A percentile compares a stretch with the other conserved stretches of the same genome.
Conservation (phyloP, 768 basidiomycete genomes). For the Pluteus cervinus region DNA sequence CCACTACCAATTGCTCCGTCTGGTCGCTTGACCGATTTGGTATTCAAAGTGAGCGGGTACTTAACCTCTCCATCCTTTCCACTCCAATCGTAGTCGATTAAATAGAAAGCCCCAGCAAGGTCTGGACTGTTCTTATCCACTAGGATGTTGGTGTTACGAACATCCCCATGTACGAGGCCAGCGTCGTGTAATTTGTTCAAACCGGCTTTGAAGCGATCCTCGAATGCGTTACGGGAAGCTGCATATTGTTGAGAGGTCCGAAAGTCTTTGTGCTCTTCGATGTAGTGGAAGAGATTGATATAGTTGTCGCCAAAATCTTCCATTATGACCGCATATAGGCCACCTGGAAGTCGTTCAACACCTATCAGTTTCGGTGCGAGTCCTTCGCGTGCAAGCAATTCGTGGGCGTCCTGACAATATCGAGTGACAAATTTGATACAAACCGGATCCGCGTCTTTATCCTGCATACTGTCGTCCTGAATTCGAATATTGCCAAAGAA, state of each 20-base stretch:
- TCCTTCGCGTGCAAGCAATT: constrained; percentile 11
- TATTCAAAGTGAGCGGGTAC: constrained; percentile 20
- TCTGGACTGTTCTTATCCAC: constrained; percentile 11
- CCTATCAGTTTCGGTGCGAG: constrained; percentile 20
- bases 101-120: constrained; percentile 7
- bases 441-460: constrained; percentile 8
- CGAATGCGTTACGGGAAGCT: constrained; percentile 5
- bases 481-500: constrained; percentile 15
- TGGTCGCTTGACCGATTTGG: constrained; percentile 13
- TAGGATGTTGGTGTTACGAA: constrained; percentile 22
- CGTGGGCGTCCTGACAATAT: constrained; percentile 22
- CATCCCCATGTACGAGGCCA: constrained; percentile 25
- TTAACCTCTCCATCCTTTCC: constrained; percentile 14
- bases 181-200: constrained; percentile 14
- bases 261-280: constrained; percentile 5
- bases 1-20: constrained; percentile 12
- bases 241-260: constrained; percentile 3
- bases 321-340: constrained; percentile 28
- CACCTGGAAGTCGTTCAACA: constrained; percentile 19
- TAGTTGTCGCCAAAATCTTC: constrained; percentile 16
- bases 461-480: too few relatives aligned
- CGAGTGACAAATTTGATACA: constrained; percentile 22
- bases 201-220: constrained; percentile 2
- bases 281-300: constrained; percentile 9
- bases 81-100: constrained; percentile 25